Evolutionary conservation across 1,139 yeast genomes (phyloP).

Genomic region (Scheffersomyces cryptocercus): DNA sequence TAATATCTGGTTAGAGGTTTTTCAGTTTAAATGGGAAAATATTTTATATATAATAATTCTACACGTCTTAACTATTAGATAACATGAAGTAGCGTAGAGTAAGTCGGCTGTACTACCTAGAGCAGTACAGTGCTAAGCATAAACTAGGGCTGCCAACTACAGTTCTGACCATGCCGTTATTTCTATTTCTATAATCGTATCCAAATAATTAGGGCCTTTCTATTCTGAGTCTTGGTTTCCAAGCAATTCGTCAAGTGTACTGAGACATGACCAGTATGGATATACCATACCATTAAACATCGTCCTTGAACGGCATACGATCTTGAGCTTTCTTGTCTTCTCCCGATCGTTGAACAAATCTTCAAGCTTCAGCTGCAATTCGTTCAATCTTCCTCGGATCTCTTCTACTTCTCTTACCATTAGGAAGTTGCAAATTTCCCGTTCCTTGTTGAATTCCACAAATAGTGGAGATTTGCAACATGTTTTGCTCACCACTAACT

Average conservation of each 20-base stretch:
- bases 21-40: conserved; percentile 12
- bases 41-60: conserved; percentile 6
- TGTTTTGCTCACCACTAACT: conserved; percentile 19
- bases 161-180: too few species aligned
- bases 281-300: neutral
- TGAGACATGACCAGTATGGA: conserved; percentile 5
- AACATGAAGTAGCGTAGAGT: too few species aligned
- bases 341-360: too few species aligned
- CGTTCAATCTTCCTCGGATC: conserved; percentile 3
- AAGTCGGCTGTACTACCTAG: too few species aligned
- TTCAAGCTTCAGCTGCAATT: too few species aligned
- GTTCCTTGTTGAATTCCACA: conserved; percentile 26
- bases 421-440: conserved; percentile 30
- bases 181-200: too few species aligned
- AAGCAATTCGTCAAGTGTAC: conserved; percentile 1
- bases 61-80: neutral
- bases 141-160: too few species aligned
- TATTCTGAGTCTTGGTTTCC: too few species aligned
- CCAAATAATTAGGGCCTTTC: too few species aligned
- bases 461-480: conserved; percentile 8
- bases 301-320: neutral
- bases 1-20: conserved; percentile 8
- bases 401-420: conserved; percentile 32
- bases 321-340: too few species aligned
- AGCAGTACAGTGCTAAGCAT: too few species aligned